Percentiles rank a stretch among this genome's conserved stretches.
phyloP scores from a whole-genome alignment of 2,329 filamentous ascomycete genomes.

The Colletotrichum noveboracense region DNA sequence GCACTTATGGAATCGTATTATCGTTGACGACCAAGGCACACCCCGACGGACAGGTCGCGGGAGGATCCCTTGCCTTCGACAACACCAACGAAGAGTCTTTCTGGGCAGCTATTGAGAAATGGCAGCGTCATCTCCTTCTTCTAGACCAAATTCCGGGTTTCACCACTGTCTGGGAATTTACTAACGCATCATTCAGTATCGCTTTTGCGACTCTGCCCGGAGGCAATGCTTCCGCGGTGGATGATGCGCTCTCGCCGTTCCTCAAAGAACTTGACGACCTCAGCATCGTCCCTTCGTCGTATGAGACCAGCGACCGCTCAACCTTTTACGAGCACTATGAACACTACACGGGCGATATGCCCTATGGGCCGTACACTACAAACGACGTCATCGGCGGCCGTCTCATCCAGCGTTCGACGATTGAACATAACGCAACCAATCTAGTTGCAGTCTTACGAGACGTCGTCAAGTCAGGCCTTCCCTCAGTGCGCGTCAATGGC shows the following conservation, averaged over 20 bases:
- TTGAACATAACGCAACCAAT: background rate
- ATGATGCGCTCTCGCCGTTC: background rate
- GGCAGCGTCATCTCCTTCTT: background rate
- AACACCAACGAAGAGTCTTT: conserved; percentile 33
- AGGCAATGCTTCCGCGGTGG: background rate
- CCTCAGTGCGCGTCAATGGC: background rate
- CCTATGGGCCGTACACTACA: conserved; percentile 29
- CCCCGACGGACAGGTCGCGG: conserved; percentile 35
- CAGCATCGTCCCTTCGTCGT: background rate
- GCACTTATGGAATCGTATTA: conserved; percentile 56
- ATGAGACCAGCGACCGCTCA: background rate
- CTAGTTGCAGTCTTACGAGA: background rate
- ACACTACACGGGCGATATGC: conserved; percentile 40
- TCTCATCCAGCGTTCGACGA: conserved; percentile 1
- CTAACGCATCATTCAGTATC: background rate
- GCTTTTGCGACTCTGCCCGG: background rate
- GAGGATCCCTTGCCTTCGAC: conserved; percentile 33
- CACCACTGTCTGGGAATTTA: background rate
- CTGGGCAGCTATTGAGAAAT: background rate
- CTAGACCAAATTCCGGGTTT: background rate
- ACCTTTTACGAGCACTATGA: conserved; percentile 28
- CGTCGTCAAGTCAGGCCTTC: background rate
- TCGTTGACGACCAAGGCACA: background rate
- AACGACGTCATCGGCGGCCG: background rate
- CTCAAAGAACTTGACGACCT: background rate